These are phyloP conservation scores for Zizania palustris DNA, from an alignment of 202 grass and related monocot species.

Conservation along the genomic window DNA sequence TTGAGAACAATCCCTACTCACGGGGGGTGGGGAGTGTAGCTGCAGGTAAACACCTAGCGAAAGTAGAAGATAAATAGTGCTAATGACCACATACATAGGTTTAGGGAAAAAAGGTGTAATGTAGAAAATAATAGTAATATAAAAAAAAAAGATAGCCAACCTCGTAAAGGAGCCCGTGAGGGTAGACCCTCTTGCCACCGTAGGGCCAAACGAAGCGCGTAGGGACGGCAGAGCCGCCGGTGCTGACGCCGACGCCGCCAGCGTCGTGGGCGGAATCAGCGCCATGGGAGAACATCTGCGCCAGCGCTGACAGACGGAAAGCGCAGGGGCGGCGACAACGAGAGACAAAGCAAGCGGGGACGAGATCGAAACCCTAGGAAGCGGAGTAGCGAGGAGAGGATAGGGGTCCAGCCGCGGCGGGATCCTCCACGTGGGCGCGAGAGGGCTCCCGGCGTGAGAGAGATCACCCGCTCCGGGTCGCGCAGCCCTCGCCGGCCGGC, in stretches of 20 bases:
- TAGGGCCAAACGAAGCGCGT: conserved; percentile 87
- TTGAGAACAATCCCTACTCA: background rate
- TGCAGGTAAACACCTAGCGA: conserved; percentile 6
- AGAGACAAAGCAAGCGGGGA: background rate
- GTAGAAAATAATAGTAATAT: background rate
- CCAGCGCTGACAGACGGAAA: background rate
- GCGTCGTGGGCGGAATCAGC: conserved; percentile 65
- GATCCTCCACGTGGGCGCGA: conserved; percentile 64
- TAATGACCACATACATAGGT: background rate
- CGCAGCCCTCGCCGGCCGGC: conserved; percentile 19
- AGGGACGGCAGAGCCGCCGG: conserved; percentile 44
- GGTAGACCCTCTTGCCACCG: conserved; percentile 83
- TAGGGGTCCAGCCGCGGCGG: conserved; percentile 54
- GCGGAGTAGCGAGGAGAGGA: background rate
- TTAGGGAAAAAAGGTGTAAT: background rate
- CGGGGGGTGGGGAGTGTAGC: background rate
- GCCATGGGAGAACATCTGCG: conserved; percentile 72
- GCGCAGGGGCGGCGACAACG: too few relatives aligned
- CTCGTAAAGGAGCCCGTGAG: conserved; percentile 83
- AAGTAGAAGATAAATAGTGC: background rate
- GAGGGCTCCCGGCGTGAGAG: conserved; percentile 56
- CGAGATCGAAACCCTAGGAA: conserved; percentile 38
- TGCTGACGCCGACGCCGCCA: conserved; percentile 45
- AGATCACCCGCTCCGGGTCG: conserved; percentile 57
- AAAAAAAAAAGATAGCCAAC: conserved; percentile 21